Evolutionary conservation across 2,329 filamentous ascomycete species (phyloP), one percentile per base, ranked within the genome.

Genomic region (Alternaria longipes): DNA sequence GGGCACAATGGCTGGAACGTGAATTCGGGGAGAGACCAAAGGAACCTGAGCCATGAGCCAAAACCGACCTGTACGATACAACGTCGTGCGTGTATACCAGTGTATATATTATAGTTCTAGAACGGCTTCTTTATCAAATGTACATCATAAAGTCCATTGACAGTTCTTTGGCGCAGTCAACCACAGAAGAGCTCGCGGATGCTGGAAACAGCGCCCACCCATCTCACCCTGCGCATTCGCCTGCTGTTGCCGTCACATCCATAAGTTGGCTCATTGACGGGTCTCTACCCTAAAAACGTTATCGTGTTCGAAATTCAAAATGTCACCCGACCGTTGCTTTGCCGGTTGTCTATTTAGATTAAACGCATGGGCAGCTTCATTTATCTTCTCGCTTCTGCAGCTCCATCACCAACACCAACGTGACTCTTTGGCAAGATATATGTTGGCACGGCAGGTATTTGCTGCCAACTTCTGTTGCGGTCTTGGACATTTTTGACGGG

Each of bases 1-100:
- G 72, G 73, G 63, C 66, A 8, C 61, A 66, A 8, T 76, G 73
- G 72, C 51, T 75, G 4, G 72, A 74, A 45, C 65, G 70, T 24
- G 73, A 76, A 40, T 66, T 74, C 51, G 70, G 72, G 36, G 64
- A 68, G 24, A 66, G 60, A 51, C 70, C 70, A 3, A 60, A 66
- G 18, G 66, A 72, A 14, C 67, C 69, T 7, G 59, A 72, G 45
- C 63, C 62, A 4, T 66, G 57, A 66, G 16, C 8, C 14, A 24
- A 5, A 18, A 16, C 1, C 6, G 18, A 12, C 47, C 24, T 59
- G 26, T 52, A 45, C 24, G 41, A 45, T 36, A 47, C 34, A 20
- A 40, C 20, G 14, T 54, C 42, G 26, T 5, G n/a, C 8, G 32
- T 66, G 63, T 62, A 62, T 16, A 63, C 46, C 30, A 62, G 22